Percentiles rank a stretch among this genome's conserved stretches.
Conservation (phyloP, 495 filamentous ascomycete species). For the Neurospora cerealis region DNA sequence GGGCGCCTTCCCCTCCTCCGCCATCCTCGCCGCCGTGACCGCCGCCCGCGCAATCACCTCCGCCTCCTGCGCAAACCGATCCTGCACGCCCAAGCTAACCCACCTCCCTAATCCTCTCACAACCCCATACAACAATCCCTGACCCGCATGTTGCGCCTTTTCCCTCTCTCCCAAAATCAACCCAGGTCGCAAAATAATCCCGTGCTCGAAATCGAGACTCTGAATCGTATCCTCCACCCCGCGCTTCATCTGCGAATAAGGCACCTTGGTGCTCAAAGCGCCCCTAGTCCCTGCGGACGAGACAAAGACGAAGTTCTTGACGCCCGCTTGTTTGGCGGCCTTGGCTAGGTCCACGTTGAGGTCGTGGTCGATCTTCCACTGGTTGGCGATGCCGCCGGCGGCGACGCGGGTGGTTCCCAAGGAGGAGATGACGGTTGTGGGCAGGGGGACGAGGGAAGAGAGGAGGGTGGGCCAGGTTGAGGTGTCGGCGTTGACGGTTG, state of each 20-base stretch:
- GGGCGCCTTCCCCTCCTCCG: conserved; percentile 36
- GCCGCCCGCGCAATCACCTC: conserved; percentile 66
- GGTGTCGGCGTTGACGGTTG: conserved; percentile 36
- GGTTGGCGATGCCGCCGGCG: conserved; percentile 60
- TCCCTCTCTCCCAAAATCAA: conserved; percentile 62
- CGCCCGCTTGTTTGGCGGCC: conserved; percentile 53
- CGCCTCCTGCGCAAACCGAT: conserved; percentile 64
- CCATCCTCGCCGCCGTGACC: conserved; percentile 43
- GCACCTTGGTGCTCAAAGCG: conserved; percentile 16
- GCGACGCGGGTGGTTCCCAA: conserved; percentile 56
- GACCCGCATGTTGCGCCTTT: conserved; percentile 36
- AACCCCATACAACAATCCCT: conserved; percentile 39
- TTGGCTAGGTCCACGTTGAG: conserved; percentile 60
- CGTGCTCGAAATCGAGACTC: conserved; percentile 59
- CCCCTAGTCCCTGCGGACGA: conserved; percentile 45
- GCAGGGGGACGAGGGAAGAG: conserved; percentile 42
- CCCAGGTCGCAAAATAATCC: conserved; percentile 65
- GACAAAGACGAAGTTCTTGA: conserved; percentile 58
- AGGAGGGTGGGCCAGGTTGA: conserved; percentile 48
- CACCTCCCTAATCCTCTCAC: conserved; percentile 43
- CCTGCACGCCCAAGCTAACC: conserved; percentile 37
- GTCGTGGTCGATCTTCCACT: conserved; percentile 69
- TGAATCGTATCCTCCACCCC: conserved; percentile 71
- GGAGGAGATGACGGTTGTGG: conserved; percentile 51
- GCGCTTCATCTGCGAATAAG: conserved; percentile 67